Percentiles rank a stretch among this genome's conserved stretches.
Conservation (phyloP, 371 early-diverging fungal species). For the Pancytospora epiphaga region DNA sequence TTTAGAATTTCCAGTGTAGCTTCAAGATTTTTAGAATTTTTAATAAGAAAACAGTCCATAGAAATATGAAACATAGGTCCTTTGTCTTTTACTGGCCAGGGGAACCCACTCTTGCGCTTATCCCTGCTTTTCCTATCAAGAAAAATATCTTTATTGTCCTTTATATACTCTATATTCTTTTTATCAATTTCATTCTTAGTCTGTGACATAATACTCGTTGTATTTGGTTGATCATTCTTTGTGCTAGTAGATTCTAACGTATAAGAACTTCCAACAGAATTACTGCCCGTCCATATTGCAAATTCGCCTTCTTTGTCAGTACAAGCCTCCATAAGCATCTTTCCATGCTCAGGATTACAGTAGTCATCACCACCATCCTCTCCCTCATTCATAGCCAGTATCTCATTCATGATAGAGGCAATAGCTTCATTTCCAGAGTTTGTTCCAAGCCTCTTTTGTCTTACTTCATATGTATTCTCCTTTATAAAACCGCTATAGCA, state of each 20-base stretch:
- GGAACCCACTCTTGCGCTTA: too few species aligned
- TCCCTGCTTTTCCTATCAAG: too few species aligned
- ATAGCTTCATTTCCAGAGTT: too few species aligned
- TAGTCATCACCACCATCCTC: too few species aligned
- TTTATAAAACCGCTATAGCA: constrained; percentile 15
- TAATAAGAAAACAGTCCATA: neutral
- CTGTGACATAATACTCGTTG: constrained; percentile 12
- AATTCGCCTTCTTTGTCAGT: neutral
- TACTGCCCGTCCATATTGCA: neutral
- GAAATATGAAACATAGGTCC: neutral
- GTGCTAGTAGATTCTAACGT: neutral
- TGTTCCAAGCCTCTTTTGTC: too few species aligned
- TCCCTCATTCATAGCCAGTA: too few species aligned
- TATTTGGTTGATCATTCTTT: neutral
- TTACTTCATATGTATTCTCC: too few species aligned
- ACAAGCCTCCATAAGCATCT: neutral
- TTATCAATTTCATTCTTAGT: constrained; percentile 9
- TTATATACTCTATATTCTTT: neutral
- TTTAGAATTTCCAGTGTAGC: neutral
- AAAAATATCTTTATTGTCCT: neutral
- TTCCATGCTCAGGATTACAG: neutral
- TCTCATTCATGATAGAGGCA: neutral
- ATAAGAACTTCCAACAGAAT: neutral
- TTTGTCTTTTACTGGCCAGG: too few species aligned
- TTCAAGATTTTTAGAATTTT: constrained; percentile 2